Conservation (phyloP, 2,329 filamentous ascomycete genomes). For the Penicillium sp. region DNA sequence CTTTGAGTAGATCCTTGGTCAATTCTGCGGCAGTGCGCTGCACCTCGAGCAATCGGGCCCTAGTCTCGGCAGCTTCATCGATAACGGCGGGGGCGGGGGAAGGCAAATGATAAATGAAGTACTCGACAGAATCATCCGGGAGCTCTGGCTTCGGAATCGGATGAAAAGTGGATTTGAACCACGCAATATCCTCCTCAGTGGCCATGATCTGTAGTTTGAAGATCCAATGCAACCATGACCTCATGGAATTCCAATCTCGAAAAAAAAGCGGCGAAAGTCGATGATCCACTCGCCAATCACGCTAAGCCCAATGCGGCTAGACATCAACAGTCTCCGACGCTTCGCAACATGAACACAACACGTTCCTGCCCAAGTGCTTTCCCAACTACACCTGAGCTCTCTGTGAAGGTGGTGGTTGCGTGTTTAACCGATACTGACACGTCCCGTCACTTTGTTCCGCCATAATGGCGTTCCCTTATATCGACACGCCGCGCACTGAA, state of each 20-base stretch:
- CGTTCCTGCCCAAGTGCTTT: conserved; percentile 23
- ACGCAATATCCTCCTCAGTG: conserved; percentile 61
- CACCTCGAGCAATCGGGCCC: conserved; percentile 68
- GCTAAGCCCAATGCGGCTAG: conserved; percentile 39
- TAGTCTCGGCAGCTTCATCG: conserved; percentile 52
- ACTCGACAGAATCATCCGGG: conserved; percentile 83
- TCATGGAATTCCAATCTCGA: conserved; percentile 28
- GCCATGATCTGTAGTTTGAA: conserved; percentile 32
- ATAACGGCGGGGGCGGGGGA: conserved; percentile 55
- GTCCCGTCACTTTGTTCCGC: conserved; percentile 13
- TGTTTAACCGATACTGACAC: conserved; percentile 21
- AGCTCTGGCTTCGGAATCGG: conserved; percentile 65
- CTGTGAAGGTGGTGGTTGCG: conserved; percentile 27
- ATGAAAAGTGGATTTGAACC: conserved; percentile 66
- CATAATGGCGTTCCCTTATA: conserved; percentile 66
- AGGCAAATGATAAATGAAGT: conserved; percentile 73
- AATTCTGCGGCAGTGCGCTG: conserved; percentile 68
- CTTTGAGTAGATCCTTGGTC: conserved; percentile 66
- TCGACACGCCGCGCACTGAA: conserved; percentile 81
- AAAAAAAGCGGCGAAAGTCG: conserved; percentile 27
- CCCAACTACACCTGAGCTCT: not conserved
- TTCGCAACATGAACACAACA: conserved; percentile 35
- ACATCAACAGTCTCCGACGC: conserved; percentile 42
- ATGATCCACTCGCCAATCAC: conserved; percentile 22
- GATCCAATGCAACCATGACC: conserved; percentile 27